Evolutionary conservation across 805 yeast genomes (phyloP).

Genomic region (Kluyveromyces aestuarii): DNA sequence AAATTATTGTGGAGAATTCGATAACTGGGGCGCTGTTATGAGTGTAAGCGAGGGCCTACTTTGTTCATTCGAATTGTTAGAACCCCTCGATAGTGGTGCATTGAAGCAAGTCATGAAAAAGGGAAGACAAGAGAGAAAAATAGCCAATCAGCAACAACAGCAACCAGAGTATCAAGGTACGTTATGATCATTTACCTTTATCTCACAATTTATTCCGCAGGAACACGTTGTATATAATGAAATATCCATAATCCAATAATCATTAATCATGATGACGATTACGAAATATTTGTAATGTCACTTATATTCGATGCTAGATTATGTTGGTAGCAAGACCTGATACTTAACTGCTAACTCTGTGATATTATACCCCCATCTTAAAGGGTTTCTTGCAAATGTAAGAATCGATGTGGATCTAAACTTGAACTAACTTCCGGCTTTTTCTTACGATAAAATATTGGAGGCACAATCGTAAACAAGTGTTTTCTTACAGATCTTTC

Average conservation of each 20-base stretch:
- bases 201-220: not conserved
- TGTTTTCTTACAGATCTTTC: no score
- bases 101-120: slow-evolving; percentile 90
- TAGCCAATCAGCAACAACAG: slow-evolving; percentile 36
- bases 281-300: not conserved
- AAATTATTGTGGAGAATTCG: slow-evolving; percentile 45
- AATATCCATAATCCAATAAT: not conserved
- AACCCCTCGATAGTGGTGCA: slow-evolving; percentile 89
- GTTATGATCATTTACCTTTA: not conserved
- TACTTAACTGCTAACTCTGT: no score
- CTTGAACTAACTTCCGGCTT: no score
- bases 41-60: slow-evolving; percentile 86
- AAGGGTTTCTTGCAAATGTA: no score
- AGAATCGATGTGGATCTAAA: no score
- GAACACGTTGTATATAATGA: not conserved
- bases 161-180: not conserved
- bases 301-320: no score
- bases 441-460: no score
- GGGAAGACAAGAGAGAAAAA: slow-evolving; percentile 80
- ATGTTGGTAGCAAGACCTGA: no score
- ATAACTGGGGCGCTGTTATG: slow-evolving; percentile 98
- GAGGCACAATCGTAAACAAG: no score
- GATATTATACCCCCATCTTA: no score
- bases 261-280: not conserved
- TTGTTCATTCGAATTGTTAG: slow-evolving; percentile 87